phyloP scores from a whole-genome alignment of 1,284 basidiomycete genomes.

The Trichosporon faecale region DNA sequence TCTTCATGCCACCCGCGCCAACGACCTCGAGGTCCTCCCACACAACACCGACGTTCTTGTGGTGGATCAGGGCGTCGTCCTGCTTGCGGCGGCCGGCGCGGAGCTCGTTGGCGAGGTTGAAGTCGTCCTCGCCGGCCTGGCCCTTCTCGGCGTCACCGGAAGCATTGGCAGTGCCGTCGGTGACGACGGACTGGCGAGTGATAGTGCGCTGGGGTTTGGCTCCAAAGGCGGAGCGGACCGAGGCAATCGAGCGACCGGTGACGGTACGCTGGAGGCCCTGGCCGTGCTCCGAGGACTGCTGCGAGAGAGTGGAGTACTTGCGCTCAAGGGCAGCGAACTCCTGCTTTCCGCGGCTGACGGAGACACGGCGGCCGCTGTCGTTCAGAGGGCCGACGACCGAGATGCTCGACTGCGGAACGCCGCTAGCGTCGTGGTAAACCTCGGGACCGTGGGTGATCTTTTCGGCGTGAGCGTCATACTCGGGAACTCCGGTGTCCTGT shows the following conservation, averaged over 20 bases:
- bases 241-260: slow-evolving; percentile 27
- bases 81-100: slow-evolving; percentile 64
- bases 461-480: slow-evolving; percentile 1
- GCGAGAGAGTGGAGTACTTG: slow-evolving; percentile 43
- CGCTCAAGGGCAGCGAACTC: slow-evolving; percentile 48
- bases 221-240: slow-evolving; percentile 22
- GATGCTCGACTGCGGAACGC: not conserved
- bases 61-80: slow-evolving; percentile 69
- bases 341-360: slow-evolving; percentile 39
- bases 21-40: slow-evolving; percentile 60
- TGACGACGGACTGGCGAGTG: slow-evolving; percentile 14
- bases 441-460: not conserved
- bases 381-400: slow-evolving; percentile 44
- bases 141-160: slow-evolving; percentile 39
- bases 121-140: slow-evolving; percentile 34
- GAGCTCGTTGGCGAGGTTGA: slow-evolving; percentile 66
- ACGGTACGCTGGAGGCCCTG: slow-evolving; percentile 32
- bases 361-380: slow-evolving; percentile 30
- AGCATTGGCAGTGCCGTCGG: not conserved
- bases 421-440: slow-evolving; percentile 11
- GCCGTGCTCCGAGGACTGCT: slow-evolving; percentile 29
- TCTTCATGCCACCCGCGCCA: slow-evolving; percentile 65
- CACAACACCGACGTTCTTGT: slow-evolving; percentile 71
- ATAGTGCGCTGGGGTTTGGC: slow-evolving; percentile 23
- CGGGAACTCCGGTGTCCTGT: not conserved